A percentile compares a stretch with the other conserved stretches of the same genome.
phyloP scores from a whole-genome alignment of 2,329 filamentous ascomycete species.

The Penicillium verrucosum region DNA sequence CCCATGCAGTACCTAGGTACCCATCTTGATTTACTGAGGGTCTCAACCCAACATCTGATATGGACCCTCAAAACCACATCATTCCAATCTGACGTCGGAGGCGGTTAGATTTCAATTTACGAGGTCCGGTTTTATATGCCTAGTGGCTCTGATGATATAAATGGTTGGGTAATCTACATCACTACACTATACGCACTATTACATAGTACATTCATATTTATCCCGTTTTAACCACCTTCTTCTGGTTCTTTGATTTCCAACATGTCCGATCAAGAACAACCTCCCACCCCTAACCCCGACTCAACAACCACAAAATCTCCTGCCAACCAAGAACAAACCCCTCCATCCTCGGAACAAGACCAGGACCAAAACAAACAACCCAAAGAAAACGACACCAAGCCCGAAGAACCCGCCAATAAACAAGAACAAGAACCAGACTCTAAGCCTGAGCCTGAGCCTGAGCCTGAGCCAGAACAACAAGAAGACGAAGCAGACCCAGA shows the following conservation, averaged over 20 bases:
- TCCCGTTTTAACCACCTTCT: slow-evolving; percentile 1
- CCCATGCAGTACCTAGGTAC: background rate
- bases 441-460: slow-evolving; percentile 31
- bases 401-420: slow-evolving; percentile 6
- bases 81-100: slow-evolving; percentile 28
- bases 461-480: slow-evolving; percentile 14
- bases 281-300: slow-evolving; percentile 20
- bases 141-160: slow-evolving; percentile 19
- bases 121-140: slow-evolving; percentile 15
- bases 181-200: slow-evolving; percentile 15
- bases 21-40: too few species aligned
- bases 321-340: slow-evolving; percentile 27
- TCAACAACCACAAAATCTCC: slow-evolving; percentile 20
- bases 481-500: slow-evolving; percentile 14
- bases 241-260: slow-evolving; percentile 22
- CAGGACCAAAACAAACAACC: slow-evolving; percentile 12
- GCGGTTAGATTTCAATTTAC: slow-evolving; percentile 9
- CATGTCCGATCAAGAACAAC: slow-evolving; percentile 31
- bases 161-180: slow-evolving; percentile 16
- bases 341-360: slow-evolving; percentile 23
- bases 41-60: background rate
- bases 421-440: slow-evolving; percentile 23
- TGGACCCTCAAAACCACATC: background rate
- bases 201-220: slow-evolving; percentile 6
- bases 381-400: slow-evolving; percentile 14